Evolutionary conservation across 2,329 filamentous ascomycete genomes (phyloP).

Genomic region (Fusarium sterilihyphosum): DNA sequence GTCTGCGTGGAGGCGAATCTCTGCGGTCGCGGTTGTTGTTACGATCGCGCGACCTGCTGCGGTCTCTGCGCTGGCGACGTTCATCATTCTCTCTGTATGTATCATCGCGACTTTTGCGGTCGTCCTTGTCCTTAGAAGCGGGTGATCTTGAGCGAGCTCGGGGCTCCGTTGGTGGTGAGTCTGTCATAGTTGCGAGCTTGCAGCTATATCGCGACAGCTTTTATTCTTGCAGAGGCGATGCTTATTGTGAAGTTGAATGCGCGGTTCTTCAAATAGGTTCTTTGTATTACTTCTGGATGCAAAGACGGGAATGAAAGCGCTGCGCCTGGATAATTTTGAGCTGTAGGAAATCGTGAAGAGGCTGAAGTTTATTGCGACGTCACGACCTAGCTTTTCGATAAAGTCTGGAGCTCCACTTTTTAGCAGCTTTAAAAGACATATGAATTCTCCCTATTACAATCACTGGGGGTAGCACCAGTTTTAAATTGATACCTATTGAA

Average conservation of each 20-base stretch:
- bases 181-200: slow-evolving; percentile 16
- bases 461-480: neutral
- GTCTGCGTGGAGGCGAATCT: slow-evolving; percentile 30
- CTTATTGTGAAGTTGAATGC: no score
- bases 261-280: neutral
- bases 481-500: neutral
- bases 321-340: neutral
- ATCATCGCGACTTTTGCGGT: slow-evolving; percentile 8
- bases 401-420: slow-evolving; percentile 6
- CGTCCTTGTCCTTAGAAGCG: slow-evolving; percentile 10
- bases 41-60: slow-evolving; percentile 23
- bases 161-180: slow-evolving; percentile 29
- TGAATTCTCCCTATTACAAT: neutral
- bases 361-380: slow-evolving; percentile 16
- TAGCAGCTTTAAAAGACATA: neutral
- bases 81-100: slow-evolving; percentile 8
- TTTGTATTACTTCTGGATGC: neutral
- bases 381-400: slow-evolving; percentile 7
- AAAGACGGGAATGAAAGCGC: neutral
- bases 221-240: neutral
- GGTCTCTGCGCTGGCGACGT: slow-evolving; percentile 22
- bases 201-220: neutral
- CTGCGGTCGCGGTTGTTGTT: slow-evolving; percentile 25
- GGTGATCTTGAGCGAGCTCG: slow-evolving; percentile 31
- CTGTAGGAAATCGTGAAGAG: slow-evolving; percentile 1